phyloP scores from a whole-genome alignment of 2,329 filamentous ascomycete genomes.

The Colletotrichum chrysophilum region DNA sequence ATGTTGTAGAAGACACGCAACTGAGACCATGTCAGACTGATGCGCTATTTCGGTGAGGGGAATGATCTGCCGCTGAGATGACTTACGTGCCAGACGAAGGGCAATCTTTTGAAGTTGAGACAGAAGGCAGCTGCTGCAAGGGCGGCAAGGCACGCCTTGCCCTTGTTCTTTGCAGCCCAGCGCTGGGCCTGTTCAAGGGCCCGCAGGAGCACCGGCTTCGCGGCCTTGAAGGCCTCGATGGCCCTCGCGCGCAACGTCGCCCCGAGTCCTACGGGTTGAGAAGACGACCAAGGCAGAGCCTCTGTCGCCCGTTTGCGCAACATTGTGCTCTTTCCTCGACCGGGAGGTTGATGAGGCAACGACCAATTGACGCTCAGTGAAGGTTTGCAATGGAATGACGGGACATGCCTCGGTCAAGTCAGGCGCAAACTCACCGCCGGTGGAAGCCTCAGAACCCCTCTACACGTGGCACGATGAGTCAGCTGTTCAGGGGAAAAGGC shows the following conservation, averaged over 20 bases:
- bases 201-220: neutral
- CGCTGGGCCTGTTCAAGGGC: neutral
- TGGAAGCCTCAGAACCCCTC: neutral
- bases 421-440: neutral
- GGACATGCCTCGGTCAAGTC: neutral
- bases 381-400: neutral
- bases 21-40: slow-evolving; percentile 20
- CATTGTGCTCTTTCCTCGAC: neutral
- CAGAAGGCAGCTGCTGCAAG: neutral
- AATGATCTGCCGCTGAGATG: neutral
- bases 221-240: neutral
- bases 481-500: neutral
- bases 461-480: neutral
- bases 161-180: neutral
- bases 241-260: neutral
- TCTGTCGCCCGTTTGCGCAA: neutral
- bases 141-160: neutral
- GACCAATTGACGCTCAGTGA: neutral
- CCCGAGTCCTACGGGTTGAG: neutral
- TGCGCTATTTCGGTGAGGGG: too few species aligned
- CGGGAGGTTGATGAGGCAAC: neutral
- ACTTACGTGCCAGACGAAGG: slow-evolving; percentile 8
- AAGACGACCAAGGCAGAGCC: neutral
- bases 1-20: slow-evolving; percentile 39
- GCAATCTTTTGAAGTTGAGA: slow-evolving; percentile 3